Conservation (phyloP, 257 asterid species). For the Ocimum tenuiflorum region DNA sequence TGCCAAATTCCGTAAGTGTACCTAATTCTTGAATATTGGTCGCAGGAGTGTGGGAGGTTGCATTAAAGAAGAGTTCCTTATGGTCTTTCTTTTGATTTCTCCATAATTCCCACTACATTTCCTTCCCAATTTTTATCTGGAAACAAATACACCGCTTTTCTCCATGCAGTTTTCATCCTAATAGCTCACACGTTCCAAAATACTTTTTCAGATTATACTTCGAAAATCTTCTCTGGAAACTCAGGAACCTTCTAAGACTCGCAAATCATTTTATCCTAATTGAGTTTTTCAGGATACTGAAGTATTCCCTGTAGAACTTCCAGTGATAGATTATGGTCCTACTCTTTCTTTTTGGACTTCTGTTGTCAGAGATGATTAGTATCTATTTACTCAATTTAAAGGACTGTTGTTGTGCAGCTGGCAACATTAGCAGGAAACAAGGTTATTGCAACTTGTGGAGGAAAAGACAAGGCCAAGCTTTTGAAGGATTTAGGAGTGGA, state of each 20-base stretch:
- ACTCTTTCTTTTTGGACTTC: background rate
- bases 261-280: background rate
- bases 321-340: background rate
- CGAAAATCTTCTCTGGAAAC: background rate
- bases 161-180: too few relatives aligned
- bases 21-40: conserved; percentile 8
- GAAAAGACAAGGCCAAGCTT: conserved; percentile 76
- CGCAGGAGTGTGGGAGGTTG: too few relatives aligned
- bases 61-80: too few relatives aligned
- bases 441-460: conserved; percentile 93
- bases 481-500: conserved; percentile 84
- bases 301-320: background rate
- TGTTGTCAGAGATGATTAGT: background rate
- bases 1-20: conserved; percentile 1
- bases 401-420: conserved; percentile 46
- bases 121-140: too few relatives aligned
- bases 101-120: too few relatives aligned
- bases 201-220: background rate
- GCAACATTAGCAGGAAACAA: conserved; percentile 91
- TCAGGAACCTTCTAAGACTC: background rate
- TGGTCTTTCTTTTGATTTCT: too few relatives aligned
- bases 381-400: background rate
- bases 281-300: conserved; percentile 1
- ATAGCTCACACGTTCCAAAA: background rate
- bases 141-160: too few relatives aligned